Evolutionary conservation across 148 eudicot species (phyloP).

Genomic region (Heliosperma pusillum): DNA sequence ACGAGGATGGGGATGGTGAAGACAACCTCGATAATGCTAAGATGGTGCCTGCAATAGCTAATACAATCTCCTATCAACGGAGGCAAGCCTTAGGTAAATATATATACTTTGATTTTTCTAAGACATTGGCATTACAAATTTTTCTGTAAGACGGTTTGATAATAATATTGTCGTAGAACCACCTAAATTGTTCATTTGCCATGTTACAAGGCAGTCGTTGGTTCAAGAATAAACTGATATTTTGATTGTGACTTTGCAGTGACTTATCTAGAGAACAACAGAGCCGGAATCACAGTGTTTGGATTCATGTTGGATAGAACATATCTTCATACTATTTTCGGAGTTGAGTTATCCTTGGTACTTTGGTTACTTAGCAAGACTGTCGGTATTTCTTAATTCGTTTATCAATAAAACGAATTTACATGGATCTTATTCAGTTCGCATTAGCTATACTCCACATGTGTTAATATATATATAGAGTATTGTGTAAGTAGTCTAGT

Average conservation of each 20-base stretch:
- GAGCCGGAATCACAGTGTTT: slow-evolving; percentile 77
- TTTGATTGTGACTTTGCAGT: slow-evolving; percentile 42
- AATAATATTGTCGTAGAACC: not conserved
- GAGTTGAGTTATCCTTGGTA: slow-evolving; percentile 59
- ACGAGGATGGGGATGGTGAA: slow-evolving; percentile 73
- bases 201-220: too few relatives aligned
- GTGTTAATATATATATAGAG: too few relatives aligned
- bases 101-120: not conserved
- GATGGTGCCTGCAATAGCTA: slow-evolving; percentile 53
- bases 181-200: too few relatives aligned
- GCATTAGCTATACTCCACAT: too few relatives aligned
- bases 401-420: not conserved
- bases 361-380: slow-evolving; percentile 94
- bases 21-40: slow-evolving; percentile 71
- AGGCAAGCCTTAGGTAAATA: slow-evolving; percentile 76
- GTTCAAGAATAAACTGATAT: not conserved
- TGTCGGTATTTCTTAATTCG: slow-evolving; percentile 55
- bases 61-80: slow-evolving; percentile 74
- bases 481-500: too few relatives aligned
- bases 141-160: not conserved
- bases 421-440: not conserved
- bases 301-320: slow-evolving; percentile 88
- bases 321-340: slow-evolving; percentile 67
- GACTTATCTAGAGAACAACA: slow-evolving; percentile 74
- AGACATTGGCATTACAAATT: too few relatives aligned